Evolutionary conservation across 2,329 filamentous ascomycete genomes (phyloP), one percentile per base, ranked within the genome.

Genomic region (Calonectria leucothoes): DNA sequence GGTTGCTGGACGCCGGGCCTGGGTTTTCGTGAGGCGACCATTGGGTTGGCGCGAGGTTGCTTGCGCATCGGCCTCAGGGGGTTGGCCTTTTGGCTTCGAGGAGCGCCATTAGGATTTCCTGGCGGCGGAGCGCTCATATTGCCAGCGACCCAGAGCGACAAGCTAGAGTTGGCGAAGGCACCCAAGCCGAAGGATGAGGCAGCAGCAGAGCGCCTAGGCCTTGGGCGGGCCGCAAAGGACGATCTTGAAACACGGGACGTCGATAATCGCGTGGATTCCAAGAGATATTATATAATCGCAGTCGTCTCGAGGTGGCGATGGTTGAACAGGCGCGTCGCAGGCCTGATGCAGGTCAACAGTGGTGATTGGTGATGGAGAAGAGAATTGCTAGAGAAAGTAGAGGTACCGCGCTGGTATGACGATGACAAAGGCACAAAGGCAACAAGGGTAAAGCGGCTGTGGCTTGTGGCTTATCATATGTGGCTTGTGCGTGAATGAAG

Each of bases 11-110:
- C n/a, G 25, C 75, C 70, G 55, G 79, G 77, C 63, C 75, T 83
- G 71, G 77, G 79, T 66, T 78, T 84, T 75, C 88, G 90, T 80
- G 93, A 91, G 55, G 92, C 87, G 66, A 93, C 91, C 25, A 94
- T 85, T 35, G 93, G 93, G 78, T 94, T 92, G 70, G 87, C 85
- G 71, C 88, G 84, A 69, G 85, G 84, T 64, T 81, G 83, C 69
- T 81, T 85, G 39, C 87, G 84, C 77, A 87, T 83, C 35, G 85
- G 84, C 42, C 85, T 83, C 51, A 86, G 74, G 23, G 84, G 84
- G 72, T 85, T 85, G 31, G 81, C 76, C 73, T 83, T 85, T 52
- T 77, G 78, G 49, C 49, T 76, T 70, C 78, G 77, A 23, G 82
- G 77, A 63, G 77, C 72, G 69, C 83, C 84, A 78, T 84, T 85